Percentiles rank a stretch among this genome's conserved stretches.
These are phyloP conservation scores for Raffaelea ambrosiae DNA, from an alignment of 2,329 filamentous ascomycete species.

Conservation along the genomic window DNA sequence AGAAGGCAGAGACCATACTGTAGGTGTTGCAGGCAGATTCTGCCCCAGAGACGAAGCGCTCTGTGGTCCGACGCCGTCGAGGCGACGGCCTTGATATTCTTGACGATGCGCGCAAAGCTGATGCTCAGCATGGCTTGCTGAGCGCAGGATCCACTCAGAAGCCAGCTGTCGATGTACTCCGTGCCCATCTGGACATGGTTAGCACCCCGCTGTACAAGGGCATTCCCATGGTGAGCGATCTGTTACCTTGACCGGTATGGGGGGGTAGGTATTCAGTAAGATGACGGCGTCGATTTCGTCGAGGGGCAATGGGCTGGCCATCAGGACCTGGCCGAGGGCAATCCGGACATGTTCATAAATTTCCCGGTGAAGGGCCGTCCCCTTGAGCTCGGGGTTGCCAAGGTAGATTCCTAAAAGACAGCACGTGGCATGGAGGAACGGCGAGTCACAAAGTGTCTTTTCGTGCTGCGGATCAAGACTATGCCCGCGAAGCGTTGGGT, in stretches of 20 bases:
- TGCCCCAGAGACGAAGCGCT: background rate
- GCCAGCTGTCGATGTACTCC: slow-evolving; percentile 33
- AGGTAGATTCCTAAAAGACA: background rate
- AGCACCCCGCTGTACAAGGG: too few species aligned
- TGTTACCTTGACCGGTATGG: background rate
- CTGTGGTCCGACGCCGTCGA: background rate
- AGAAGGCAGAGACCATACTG: background rate
- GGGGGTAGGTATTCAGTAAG: background rate
- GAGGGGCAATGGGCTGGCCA: background rate
- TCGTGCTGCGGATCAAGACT: background rate
- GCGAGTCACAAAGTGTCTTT: background rate
- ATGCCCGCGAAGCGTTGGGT: background rate
- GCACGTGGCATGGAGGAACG: background rate
- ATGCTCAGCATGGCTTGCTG: slow-evolving; percentile 2
- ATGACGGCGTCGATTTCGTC: background rate
- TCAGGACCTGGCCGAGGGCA: background rate
- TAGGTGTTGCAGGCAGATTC: slow-evolving; percentile 1
- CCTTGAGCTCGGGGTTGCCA: background rate
- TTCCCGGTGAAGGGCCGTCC: background rate
- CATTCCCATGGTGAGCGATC: too few species aligned
- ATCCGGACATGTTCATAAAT: background rate
- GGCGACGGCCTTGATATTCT: background rate
- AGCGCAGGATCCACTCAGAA: background rate
- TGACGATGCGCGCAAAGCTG: background rate
- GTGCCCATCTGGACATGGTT: slow-evolving; percentile 40